Conservation (phyloP, 2,329 filamentous ascomycete species). For the Clarireedia hainanense region DNA sequence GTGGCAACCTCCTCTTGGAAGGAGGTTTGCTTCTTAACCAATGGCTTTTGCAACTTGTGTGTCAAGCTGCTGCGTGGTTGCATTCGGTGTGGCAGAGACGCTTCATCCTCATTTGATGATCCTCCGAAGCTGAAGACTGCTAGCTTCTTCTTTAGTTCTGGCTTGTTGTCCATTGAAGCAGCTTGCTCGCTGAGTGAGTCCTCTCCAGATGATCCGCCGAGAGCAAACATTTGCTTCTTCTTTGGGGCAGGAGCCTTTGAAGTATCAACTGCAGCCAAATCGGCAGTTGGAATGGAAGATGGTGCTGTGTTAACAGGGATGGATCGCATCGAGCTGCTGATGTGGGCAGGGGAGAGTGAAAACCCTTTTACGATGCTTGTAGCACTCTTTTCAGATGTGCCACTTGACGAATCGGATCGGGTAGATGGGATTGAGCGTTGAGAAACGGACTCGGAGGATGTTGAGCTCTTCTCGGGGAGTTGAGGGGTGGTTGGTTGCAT, state of each 20-base stretch:
- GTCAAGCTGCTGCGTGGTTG: slow-evolving; percentile 45
- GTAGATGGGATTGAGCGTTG: slow-evolving; percentile 28
- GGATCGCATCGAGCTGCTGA: slow-evolving; percentile 59
- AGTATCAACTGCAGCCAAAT: slow-evolving; percentile 39
- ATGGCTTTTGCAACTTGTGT: slow-evolving; percentile 40
- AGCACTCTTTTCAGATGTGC: slow-evolving; percentile 29
- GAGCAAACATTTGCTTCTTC: slow-evolving; percentile 46
- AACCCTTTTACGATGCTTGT: slow-evolving; percentile 78
- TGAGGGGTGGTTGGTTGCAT: slow-evolving; percentile 43
- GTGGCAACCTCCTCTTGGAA: slow-evolving; percentile 71
- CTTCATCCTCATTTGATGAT: slow-evolving; percentile 78
- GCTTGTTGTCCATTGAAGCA: slow-evolving; percentile 22
- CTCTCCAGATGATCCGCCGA: slow-evolving; percentile 32
- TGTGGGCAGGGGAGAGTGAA: slow-evolving; percentile 72
- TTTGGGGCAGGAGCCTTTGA: slow-evolving; percentile 59
- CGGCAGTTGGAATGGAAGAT: slow-evolving; percentile 41
- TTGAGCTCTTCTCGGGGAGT: slow-evolving; percentile 20
- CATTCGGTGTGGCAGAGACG: slow-evolving; percentile 51
- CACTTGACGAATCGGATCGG: slow-evolving; percentile 33
- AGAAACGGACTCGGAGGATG: slow-evolving; percentile 22
- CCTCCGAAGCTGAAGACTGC: slow-evolving; percentile 66
- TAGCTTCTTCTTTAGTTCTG: slow-evolving; percentile 41
- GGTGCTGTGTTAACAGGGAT: slow-evolving; percentile 27
- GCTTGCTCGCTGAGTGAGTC: slow-evolving; percentile 30
- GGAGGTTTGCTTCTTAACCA: slow-evolving; percentile 66